Evolutionary conservation across 2,329 filamentous ascomycete genomes (phyloP).

Genomic region (Trichoderma citrinoviride): DNA sequence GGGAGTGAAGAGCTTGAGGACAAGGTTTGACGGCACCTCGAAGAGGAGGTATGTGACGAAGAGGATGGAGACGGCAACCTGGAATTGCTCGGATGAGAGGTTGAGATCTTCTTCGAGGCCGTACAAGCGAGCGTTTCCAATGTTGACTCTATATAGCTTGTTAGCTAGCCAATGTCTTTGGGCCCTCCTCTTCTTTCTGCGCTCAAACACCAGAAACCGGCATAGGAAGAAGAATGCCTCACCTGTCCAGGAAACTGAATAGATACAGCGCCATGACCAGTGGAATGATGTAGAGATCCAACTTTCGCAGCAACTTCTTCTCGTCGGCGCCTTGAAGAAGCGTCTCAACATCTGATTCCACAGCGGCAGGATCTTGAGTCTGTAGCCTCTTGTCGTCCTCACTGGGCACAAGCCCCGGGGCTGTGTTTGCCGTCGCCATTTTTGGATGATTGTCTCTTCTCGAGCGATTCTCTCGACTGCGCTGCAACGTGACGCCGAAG

Average conservation of each 20-base stretch:
- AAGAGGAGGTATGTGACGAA: conserved; percentile 64
- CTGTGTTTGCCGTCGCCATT: background rate
- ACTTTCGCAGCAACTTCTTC: conserved; percentile 59
- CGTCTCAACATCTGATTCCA: background rate
- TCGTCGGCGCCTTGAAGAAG: conserved; percentile 36
- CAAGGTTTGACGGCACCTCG: conserved; percentile 63
- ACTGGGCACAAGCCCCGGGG: background rate
- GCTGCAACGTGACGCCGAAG: background rate
- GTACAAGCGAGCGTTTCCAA: conserved; percentile 68
- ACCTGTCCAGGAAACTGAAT: conserved; percentile 72
- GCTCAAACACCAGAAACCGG: too few species aligned
- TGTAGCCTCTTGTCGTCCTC: background rate
- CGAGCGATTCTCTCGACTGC: background rate
- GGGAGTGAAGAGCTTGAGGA: conserved; percentile 62
- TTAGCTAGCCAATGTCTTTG: background rate
- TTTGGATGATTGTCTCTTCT: background rate
- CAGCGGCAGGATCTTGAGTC: background rate
- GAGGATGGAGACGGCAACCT: conserved; percentile 63
- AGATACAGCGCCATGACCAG: conserved; percentile 69
- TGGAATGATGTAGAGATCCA: conserved; percentile 63
- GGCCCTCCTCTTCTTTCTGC: background rate
- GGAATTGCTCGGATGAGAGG: conserved; percentile 63
- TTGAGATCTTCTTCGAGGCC: conserved; percentile 61
- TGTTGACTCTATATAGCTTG: conserved; percentile 59
- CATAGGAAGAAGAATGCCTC: background rate